These are phyloP conservation scores for Murraya koenigii DNA, from an alignment of 345 rosid genomes.

Conservation along the genomic window DNA sequence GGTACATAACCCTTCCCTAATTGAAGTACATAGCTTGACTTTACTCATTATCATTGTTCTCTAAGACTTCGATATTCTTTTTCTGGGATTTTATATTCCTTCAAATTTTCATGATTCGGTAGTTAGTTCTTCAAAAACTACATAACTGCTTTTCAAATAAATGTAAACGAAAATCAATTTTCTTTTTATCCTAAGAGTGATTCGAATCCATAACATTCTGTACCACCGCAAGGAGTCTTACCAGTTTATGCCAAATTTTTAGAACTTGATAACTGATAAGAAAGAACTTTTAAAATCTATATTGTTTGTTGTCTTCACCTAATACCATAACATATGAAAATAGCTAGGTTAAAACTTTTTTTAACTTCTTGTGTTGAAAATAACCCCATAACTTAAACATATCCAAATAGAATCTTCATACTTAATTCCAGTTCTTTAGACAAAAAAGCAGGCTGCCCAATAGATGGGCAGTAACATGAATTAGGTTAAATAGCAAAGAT, in stretches of 20 bases:
- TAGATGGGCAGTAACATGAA: constrained; percentile 20
- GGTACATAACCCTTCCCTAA: constrained; percentile 11
- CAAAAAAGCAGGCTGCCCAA: constrained; percentile 6
- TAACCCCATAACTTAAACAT: not conserved
- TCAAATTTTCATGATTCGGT: constrained; percentile 16
- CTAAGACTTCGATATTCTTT: constrained; percentile 8
- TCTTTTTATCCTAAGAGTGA: not conserved
- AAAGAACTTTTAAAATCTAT: not conserved
- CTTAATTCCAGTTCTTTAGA: not conserved
- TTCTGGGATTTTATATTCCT: constrained; percentile 1
- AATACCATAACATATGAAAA: not conserved
- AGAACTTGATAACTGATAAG: constrained; percentile 9
- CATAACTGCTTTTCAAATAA: not conserved
- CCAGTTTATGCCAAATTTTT: not conserved
- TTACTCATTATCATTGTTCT: constrained; percentile 14
- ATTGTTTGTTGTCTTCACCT: not conserved
- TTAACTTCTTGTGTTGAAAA: not conserved
- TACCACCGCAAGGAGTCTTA: not conserved
- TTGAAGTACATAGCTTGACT: not conserved
- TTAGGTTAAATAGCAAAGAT: constrained; percentile 13
- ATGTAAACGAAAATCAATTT: not conserved
- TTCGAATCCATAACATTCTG: not conserved
- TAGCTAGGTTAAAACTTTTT: not conserved
- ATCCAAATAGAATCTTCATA: constrained; percentile 14
- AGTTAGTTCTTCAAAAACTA: constrained; percentile 4